Evolutionary conservation across 129 eudicot genomes (phyloP).

Genomic region (Saussurea involucrata): DNA sequence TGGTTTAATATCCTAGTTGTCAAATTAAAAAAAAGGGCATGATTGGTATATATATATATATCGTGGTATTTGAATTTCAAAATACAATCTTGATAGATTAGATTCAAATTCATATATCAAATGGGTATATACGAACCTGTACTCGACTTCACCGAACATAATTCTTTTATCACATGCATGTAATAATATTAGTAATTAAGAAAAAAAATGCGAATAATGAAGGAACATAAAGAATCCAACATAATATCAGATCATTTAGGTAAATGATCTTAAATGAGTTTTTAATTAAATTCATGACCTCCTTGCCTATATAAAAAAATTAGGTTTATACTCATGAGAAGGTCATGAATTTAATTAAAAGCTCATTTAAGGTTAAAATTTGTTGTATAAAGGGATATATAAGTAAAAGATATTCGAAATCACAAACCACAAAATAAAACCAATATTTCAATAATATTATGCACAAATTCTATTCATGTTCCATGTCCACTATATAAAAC

Average conservation of each 20-base stretch:
- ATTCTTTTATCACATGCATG: background rate
- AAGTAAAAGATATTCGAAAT: background rate
- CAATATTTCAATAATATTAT: constrained; percentile 16
- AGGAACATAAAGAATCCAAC: background rate
- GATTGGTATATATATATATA: too few relatives aligned
- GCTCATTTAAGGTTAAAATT: too few relatives aligned
- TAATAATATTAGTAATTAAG: background rate
- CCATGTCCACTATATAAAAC: constrained; percentile 15
- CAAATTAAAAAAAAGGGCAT: too few relatives aligned
- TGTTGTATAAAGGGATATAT: background rate
- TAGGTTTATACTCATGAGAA: too few relatives aligned
- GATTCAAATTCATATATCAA: background rate
- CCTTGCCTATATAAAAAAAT: too few relatives aligned
- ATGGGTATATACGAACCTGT: background rate
- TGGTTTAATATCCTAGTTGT: too few relatives aligned
- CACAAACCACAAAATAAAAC: constrained; percentile 4
- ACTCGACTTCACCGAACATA: background rate
- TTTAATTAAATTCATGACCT: too few relatives aligned
- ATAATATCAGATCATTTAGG: too few relatives aligned
- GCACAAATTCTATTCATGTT: constrained; percentile 26
- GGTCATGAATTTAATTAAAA: too few relatives aligned
- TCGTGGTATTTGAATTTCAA: too few relatives aligned
- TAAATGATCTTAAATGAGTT: too few relatives aligned
- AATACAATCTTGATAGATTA: background rate
- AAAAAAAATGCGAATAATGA: background rate